These are phyloP conservation scores for Lentinula lateritia DNA, from an alignment of 768 basidiomycete species.

Conservation along the genomic window DNA sequence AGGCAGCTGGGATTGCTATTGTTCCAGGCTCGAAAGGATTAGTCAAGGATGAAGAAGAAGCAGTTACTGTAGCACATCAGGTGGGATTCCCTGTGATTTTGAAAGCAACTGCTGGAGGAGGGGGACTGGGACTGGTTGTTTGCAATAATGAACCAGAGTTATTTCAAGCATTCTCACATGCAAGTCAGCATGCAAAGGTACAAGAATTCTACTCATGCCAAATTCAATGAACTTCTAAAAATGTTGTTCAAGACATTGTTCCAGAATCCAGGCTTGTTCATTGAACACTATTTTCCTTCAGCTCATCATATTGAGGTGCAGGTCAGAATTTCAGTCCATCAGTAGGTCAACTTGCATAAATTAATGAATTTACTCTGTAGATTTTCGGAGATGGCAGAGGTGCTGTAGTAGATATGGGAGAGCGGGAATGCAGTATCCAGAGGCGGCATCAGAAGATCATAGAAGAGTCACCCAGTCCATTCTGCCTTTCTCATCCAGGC, in stretches of 20 bases:
- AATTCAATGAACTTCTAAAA: neutral
- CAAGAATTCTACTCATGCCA: neutral
- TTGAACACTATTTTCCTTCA: slow-evolving; percentile 52
- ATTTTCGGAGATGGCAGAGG: slow-evolving; percentile 63
- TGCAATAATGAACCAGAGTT: slow-evolving; percentile 40
- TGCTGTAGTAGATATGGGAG: slow-evolving; percentile 57
- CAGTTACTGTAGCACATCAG: slow-evolving; percentile 27
- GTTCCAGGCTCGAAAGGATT: slow-evolving; percentile 55
- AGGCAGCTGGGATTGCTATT: slow-evolving; percentile 42
- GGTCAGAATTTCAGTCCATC: slow-evolving; percentile 22
- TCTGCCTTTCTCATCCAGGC: slow-evolving; percentile 42
- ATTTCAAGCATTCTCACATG: slow-evolving; percentile 24
- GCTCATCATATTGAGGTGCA: slow-evolving; percentile 66
- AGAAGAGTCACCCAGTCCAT: slow-evolving; percentile 65
- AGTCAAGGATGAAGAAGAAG: slow-evolving; percentile 34
- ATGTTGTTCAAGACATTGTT: slow-evolving; percentile 35
- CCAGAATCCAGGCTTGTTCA: slow-evolving; percentile 42
- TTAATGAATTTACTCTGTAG: slow-evolving; percentile 21
- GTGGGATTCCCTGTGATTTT: slow-evolving; percentile 61
- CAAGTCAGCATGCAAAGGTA: slow-evolving; percentile 41
- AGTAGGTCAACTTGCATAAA: neutral
- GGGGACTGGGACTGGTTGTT: slow-evolving; percentile 62
- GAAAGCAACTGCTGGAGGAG: slow-evolving; percentile 66
- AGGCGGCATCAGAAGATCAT: slow-evolving; percentile 70
- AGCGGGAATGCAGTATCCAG: slow-evolving; percentile 68